These are phyloP conservation scores for Citrullus mucosospermus DNA, from an alignment of 306 rosid species.

Conservation along the genomic window DNA sequence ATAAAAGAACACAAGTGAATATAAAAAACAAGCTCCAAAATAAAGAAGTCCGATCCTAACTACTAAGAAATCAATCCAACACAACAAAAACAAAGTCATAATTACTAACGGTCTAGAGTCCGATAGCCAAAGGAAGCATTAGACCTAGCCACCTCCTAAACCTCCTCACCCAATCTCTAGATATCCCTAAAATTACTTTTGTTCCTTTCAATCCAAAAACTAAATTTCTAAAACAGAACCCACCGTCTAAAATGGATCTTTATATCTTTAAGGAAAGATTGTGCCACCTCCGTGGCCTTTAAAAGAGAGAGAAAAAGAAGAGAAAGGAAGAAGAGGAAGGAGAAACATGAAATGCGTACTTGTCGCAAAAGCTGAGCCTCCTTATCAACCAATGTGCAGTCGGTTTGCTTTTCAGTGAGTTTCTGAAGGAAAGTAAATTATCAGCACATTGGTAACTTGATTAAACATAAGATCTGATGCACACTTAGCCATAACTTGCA, in stretches of 20 bases:
- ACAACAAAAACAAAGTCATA: neutral
- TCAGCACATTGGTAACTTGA: constrained; percentile 21
- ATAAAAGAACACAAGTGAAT: neutral
- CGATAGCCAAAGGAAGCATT: neutral
- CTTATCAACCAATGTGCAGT: constrained; percentile 25
- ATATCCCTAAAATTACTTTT: too few species aligned
- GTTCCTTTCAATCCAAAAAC: neutral
- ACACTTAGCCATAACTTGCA: neutral
- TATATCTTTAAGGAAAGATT: too few species aligned
- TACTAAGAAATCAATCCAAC: neutral
- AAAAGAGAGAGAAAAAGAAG: neutral
- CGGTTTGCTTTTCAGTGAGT: constrained; percentile 12
- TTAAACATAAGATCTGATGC: neutral
- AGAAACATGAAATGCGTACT: constrained; percentile 20
- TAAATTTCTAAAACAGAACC: neutral
- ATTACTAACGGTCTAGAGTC: neutral
- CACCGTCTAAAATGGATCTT: neutral
- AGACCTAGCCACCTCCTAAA: too few species aligned
- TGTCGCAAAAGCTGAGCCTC: constrained; percentile 39
- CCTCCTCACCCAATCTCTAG: too few species aligned
- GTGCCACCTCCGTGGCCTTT: neutral
- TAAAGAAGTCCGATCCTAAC: neutral
- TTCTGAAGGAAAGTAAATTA: constrained; percentile 34
- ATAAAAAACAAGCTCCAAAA: neutral
- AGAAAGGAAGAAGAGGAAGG: neutral